A percentile compares a stretch with the other conserved stretches of the same genome.
Conservation (phyloP, 2,329 filamentous ascomycete species). For the Alternaria longipes region DNA sequence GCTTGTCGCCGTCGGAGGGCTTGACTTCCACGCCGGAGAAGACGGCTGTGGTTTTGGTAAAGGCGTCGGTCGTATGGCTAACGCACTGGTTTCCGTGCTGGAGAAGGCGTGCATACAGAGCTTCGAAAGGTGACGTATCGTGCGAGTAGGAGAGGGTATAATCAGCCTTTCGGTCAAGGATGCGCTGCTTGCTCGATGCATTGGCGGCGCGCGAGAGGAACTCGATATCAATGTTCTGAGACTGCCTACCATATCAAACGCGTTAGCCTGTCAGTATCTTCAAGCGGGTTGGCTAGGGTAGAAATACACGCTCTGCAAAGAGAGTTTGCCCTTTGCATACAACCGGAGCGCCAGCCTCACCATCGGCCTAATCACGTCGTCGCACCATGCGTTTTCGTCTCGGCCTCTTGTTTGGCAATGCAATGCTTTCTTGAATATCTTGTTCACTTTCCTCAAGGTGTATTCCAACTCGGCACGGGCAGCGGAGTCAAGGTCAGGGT, state of each 20-base stretch:
- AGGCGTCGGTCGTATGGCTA: conserved; percentile 20
- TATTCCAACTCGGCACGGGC: conserved; percentile 11
- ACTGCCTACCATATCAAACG: conserved; percentile 2
- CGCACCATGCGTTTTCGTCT: conserved; percentile 24
- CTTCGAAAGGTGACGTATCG: conserved; percentile 3
- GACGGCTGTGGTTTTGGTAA: conserved; percentile 18
- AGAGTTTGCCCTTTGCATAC: conserved; percentile 15
- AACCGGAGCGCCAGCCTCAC: conserved; percentile 17
- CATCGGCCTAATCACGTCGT: conserved; percentile 16
- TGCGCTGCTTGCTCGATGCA: not conserved
- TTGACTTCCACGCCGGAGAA: conserved; percentile 16
- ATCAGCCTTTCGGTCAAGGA: conserved; percentile 12
- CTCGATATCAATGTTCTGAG: conserved; percentile 5
- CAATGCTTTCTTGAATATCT: not conserved
- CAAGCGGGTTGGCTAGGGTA: conserved; percentile 2
- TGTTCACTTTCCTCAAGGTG: conserved; percentile 19
- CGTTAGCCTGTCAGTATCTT: conserved; percentile 5
- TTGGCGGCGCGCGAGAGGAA: conserved; percentile 3
- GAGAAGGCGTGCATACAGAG: conserved; percentile 11
- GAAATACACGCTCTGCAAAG: conserved; percentile 13
- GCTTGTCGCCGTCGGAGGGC: conserved; percentile 11
- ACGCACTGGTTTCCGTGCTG: not conserved
- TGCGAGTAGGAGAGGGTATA: conserved; percentile 16
- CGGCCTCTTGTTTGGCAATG: conserved; percentile 11
- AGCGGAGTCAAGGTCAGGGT: not conserved